Evolutionary conservation across 2,329 filamentous ascomycete genomes (phyloP).

Genomic region (Botrytis paeoniae): DNA sequence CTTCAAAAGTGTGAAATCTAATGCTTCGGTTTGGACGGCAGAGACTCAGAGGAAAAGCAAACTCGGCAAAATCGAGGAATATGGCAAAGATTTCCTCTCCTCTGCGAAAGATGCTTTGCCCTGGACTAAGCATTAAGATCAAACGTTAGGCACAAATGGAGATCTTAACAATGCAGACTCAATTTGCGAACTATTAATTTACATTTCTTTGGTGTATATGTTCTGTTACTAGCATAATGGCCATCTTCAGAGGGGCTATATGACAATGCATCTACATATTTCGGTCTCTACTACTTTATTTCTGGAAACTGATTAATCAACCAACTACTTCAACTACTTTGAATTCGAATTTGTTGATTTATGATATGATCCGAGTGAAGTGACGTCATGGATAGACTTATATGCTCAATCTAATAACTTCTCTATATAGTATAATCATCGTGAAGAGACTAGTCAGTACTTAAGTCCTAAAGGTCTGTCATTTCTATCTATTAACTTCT

Average conservation of each 20-base stretch:
- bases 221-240: not conserved
- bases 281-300: not conserved
- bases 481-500: not conserved
- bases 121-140: not conserved
- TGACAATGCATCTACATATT: not conserved
- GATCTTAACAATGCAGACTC: not conserved
- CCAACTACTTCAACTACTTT: not conserved
- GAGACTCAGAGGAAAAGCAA: not conserved
- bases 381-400: not conserved
- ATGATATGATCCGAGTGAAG: not conserved
- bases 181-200: no score
- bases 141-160: fast-evolving
- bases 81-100: constrained; percentile 2
- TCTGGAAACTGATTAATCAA: not conserved
- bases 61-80: constrained; percentile 3
- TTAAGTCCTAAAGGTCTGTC: no score
- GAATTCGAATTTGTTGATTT: not conserved
- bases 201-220: not conserved
- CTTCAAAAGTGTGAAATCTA: not conserved
- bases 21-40: not conserved
- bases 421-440: not conserved
- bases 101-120: constrained; percentile 3
- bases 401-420: not conserved
- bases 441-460: not conserved
- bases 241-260: no score